Conservation (phyloP, 2,329 filamentous ascomycete genomes). For the Pestalotiopsis sp. region DNA sequence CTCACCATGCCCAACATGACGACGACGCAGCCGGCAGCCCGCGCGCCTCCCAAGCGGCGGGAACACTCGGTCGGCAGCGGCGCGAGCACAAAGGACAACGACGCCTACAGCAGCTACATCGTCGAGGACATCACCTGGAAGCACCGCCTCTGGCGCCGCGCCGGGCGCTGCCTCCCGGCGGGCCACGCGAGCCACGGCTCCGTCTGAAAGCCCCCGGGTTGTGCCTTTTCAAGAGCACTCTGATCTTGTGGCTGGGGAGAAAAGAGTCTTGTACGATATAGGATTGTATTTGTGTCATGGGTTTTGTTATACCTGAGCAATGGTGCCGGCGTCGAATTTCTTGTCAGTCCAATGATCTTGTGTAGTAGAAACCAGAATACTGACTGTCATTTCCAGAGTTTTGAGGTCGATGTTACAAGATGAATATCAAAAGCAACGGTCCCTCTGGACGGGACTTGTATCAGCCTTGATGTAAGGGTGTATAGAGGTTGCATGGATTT, state of each 20-base stretch:
- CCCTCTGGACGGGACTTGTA: too few species aligned
- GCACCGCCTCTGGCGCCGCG: neutral
- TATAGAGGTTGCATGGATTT: too few species aligned
- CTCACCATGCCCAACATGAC: neutral
- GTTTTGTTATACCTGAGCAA: neutral
- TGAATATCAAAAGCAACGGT: neutral
- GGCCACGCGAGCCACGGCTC: neutral
- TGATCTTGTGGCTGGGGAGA: neutral
- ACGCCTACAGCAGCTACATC: neutral
- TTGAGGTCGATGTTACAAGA: neutral
- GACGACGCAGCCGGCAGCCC: neutral
- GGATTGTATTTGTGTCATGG: neutral
- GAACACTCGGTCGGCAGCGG: neutral
- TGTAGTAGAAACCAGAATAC: neutral
- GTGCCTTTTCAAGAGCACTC: neutral
- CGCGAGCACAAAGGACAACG: slow-evolving; percentile 5
- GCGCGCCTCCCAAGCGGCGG: neutral
- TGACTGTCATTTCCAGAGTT: neutral
- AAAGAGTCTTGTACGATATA: neutral
- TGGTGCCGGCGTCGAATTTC: neutral
- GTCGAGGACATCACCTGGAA: neutral
- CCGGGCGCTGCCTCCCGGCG: neutral
- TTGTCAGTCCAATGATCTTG: neutral
- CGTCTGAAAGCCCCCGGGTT: neutral
- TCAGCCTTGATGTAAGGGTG: too few species aligned